Evolutionary conservation across 768 basidiomycete species (phyloP).

Genomic region (Phanerodontia chrysosporium): DNA sequence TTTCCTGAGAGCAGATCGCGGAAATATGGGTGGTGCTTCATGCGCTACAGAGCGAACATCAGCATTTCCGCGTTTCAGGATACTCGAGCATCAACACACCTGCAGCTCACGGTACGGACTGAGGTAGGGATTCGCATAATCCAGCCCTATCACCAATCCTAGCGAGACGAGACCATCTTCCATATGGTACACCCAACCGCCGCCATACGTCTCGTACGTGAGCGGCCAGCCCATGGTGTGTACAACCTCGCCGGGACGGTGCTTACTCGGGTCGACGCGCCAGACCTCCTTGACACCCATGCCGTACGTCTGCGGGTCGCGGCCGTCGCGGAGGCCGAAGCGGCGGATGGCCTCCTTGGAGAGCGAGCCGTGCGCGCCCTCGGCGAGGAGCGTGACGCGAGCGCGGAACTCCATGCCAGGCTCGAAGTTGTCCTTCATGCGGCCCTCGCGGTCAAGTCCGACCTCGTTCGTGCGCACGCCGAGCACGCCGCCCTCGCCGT

Average conservation of each 20-base stretch:
- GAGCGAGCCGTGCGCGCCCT: slow-evolving; percentile 92
- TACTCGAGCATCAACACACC: slow-evolving; percentile 37
- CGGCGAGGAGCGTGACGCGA: slow-evolving; percentile 87
- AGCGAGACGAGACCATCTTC: slow-evolving; percentile 84
- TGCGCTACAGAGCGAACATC: slow-evolving; percentile 41
- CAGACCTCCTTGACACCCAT: slow-evolving; percentile 98
- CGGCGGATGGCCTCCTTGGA: slow-evolving; percentile 73
- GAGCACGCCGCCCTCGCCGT: slow-evolving; percentile 55
- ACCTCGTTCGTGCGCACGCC: slow-evolving; percentile 94
- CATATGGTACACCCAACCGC: slow-evolving; percentile 96
- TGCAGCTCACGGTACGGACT: slow-evolving; percentile 93
- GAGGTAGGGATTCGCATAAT: slow-evolving; percentile 91
- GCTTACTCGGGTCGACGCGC: slow-evolving; percentile 65
- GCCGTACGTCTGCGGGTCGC: slow-evolving; percentile 90
- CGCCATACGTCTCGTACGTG: slow-evolving; percentile 77
- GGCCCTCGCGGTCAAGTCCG: slow-evolving; percentile 73
- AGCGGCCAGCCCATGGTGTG: slow-evolving; percentile 96
- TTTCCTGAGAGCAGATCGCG: slow-evolving; percentile 70
- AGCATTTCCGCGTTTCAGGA: not conserved
- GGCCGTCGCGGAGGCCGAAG: slow-evolving; percentile 65
- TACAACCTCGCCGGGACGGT: slow-evolving; percentile 78
- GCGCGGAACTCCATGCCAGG: slow-evolving; percentile 96
- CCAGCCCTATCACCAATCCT: slow-evolving; percentile 89
- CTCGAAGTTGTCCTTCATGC: slow-evolving; percentile 84
- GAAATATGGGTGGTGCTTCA: slow-evolving; percentile 98